Base-by-base conservation (phyloP, 1,284 basidiomycete species). In the Trametes versicolor region DNA sequence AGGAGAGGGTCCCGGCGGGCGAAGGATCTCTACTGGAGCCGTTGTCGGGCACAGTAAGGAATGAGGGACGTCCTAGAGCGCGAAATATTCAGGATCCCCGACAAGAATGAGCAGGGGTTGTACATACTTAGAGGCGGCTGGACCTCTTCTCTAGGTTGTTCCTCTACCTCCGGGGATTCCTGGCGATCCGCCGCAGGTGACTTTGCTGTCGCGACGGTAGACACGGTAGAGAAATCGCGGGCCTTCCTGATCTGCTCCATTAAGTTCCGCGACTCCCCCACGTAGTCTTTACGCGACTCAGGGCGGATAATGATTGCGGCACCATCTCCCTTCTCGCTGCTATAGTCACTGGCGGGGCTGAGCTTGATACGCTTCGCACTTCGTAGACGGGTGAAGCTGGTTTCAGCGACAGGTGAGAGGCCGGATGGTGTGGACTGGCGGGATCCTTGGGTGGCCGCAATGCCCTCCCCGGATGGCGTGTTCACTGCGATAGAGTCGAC, bases 401-500 rank as follows among this genome's bases (percentile, higher is more conserved):
- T 77, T 17, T 83, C 82, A n/a, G 47, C 67, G 34, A 56, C 72
- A 51, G 62, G 73, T 29, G 72, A 73, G 8, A 74, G 69, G 4
- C 60, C 72, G 17, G 71, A 72, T 0, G 75, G 74, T 0, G 76
- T 73, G 0, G 75, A 71, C 12, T 64, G 58, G 34, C 70, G 71
- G 21, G 65, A 67, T 7, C 76, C 79, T 6, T 81, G 82, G 2
- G 75, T 78, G 23, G 74, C 69, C 29, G 76, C 75, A 1, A 72
- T 75, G 55, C 78, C 84, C 13, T 75, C 79, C 37, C 83, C 88
- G 23, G 90, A 89, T 0, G 89, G 88, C 0, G 91, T 90, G 68
- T 93, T 91, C 45, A 93, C 83, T 25, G 90, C 93, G 68, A 96
- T 95, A 13, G 91, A 95, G 72, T 97, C 95, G 1, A 96, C 94